These are phyloP conservation scores for Lepraria neglecta DNA, from an alignment of 495 filamentous ascomycete genomes.

Conservation along the genomic window DNA sequence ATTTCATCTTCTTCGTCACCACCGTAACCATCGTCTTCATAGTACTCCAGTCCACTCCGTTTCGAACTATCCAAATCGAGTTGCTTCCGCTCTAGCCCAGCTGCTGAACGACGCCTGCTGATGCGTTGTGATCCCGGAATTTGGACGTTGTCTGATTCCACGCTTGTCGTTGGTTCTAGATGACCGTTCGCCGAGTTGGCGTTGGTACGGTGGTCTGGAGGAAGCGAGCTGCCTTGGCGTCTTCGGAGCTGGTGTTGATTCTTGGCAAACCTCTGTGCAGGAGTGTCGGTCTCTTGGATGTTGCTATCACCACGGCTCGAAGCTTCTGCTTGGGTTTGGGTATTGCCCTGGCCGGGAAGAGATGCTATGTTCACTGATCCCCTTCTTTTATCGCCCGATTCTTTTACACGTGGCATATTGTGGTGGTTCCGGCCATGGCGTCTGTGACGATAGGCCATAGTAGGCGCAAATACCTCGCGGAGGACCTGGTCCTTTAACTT, in stretches of 20 bases:
- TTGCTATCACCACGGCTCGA: background rate
- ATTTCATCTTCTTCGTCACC: constrained; percentile 70
- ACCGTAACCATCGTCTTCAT: constrained; percentile 79
- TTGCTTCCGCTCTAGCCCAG: constrained; percentile 62
- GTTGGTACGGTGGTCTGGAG: constrained; percentile 5
- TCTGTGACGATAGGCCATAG: constrained; percentile 57
- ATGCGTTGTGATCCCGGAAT: constrained; percentile 29
- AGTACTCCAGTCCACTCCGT: constrained; percentile 69
- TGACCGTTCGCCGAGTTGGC: background rate
- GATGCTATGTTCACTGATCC: constrained; percentile 14
- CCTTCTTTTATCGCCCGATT: constrained; percentile 15
- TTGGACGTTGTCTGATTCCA: background rate
- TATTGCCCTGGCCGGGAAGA: background rate
- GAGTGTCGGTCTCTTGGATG: background rate
- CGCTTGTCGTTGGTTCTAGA: background rate
- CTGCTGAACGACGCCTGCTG: constrained; percentile 69
- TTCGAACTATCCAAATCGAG: constrained; percentile 53
- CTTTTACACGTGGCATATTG: constrained; percentile 39
- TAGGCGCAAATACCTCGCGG: constrained; percentile 84
- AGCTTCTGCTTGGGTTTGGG: background rate
- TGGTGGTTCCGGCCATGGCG: constrained; percentile 57
- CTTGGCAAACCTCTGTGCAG: background rate
- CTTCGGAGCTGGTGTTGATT: background rate
- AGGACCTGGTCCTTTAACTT: constrained; percentile 86
- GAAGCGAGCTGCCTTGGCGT: background rate